A percentile compares a stretch with the other conserved stretches of the same genome.
These are phyloP conservation scores for Microdochium nivale DNA, from an alignment of 2,329 filamentous ascomycete genomes.

Conservation along the genomic window DNA sequence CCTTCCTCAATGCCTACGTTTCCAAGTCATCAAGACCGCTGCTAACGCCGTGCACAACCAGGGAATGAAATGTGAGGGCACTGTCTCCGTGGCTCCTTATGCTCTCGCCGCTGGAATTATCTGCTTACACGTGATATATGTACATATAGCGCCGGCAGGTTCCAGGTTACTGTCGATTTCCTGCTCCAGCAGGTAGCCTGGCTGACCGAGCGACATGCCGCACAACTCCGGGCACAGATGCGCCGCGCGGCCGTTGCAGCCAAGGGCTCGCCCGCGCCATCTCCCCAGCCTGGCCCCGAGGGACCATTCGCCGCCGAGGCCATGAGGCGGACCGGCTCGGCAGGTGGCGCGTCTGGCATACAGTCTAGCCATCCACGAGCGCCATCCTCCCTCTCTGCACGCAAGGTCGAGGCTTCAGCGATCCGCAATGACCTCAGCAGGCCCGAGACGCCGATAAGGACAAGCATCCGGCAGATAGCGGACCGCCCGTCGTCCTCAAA, in stretches of 20 bases:
- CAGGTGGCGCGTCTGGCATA: slow-evolving; percentile 18
- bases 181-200: slow-evolving; percentile 89
- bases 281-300: slow-evolving; percentile 45
- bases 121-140: slow-evolving; percentile 6
- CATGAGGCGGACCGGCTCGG: slow-evolving; percentile 44
- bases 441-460: slow-evolving; percentile 33
- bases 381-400: slow-evolving; percentile 47
- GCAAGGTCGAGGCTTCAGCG: slow-evolving; percentile 44
- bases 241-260: slow-evolving; percentile 58
- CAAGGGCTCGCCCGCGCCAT: slow-evolving; percentile 46
- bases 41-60: slow-evolving; percentile 22
- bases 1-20: neutral
- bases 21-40: neutral
- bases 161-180: slow-evolving; percentile 81
- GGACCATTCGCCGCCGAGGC: slow-evolving; percentile 29
- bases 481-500: slow-evolving; percentile 40
- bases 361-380: slow-evolving; percentile 25
- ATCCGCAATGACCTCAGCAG: slow-evolving; percentile 36
- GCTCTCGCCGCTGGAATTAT: slow-evolving; percentile 7
- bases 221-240: slow-evolving; percentile 85
- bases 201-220: slow-evolving; percentile 84
- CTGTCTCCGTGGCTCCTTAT: slow-evolving; percentile 3
- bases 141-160: slow-evolving; percentile 61
- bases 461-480: slow-evolving; percentile 32
- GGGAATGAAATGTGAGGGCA: slow-evolving; percentile 66